phyloP scores from a whole-genome alignment of 768 basidiomycete species.

The Cubamyces lactineus region DNA sequence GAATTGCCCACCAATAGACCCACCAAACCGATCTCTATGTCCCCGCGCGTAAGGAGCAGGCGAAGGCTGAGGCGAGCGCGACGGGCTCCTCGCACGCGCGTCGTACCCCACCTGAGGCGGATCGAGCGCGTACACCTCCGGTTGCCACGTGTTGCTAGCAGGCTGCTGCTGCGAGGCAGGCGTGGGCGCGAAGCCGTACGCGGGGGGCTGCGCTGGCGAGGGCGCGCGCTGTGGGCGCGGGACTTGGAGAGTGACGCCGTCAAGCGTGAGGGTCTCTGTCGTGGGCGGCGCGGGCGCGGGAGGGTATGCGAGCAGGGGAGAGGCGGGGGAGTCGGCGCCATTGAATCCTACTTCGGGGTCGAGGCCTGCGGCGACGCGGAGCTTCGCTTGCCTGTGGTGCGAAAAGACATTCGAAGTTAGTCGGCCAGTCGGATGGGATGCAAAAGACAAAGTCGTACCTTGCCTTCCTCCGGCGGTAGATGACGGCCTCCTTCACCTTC shows the following conservation, averaged over 20 bases:
- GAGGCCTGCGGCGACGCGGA: conserved; percentile 8
- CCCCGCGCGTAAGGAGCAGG: background rate
- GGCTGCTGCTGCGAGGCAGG: background rate
- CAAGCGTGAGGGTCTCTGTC: background rate
- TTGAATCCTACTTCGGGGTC: background rate
- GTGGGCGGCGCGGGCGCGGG: too few species aligned
- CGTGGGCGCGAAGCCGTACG: background rate
- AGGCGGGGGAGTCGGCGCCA: background rate
- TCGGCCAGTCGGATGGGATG: too few species aligned
- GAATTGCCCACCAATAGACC: too few species aligned
- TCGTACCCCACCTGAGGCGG: background rate
- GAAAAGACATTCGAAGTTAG: too few species aligned
- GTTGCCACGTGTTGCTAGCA: background rate
- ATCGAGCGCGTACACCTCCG: background rate
- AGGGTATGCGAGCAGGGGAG: background rate
- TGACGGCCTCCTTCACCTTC: conserved; percentile 60
- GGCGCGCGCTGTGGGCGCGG: background rate
- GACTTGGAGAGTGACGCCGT: conserved; percentile 7
- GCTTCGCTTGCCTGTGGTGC: conserved; percentile 15
- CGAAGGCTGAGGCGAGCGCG: background rate
- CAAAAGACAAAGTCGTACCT: conserved; percentile 42
- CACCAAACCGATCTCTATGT: too few species aligned
- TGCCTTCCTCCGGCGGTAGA: conserved; percentile 69
- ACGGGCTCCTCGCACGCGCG: background rate
- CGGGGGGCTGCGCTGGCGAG: background rate